Evolutionary conservation across 805 yeast species (phyloP).

Genomic region (Hanseniaspora jakobsenii): DNA sequence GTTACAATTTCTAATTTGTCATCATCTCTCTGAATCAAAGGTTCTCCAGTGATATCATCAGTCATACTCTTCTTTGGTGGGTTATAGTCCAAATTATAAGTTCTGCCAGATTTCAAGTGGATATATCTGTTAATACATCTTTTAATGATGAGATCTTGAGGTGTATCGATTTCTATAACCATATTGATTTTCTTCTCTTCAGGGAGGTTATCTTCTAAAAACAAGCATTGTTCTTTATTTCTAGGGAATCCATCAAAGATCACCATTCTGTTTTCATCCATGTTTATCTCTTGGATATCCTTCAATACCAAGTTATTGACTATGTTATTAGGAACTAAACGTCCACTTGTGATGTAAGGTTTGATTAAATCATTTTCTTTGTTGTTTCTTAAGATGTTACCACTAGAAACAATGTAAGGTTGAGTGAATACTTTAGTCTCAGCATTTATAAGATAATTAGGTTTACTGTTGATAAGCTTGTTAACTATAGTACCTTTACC

Average conservation of each 20-base stretch:
- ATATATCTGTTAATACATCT: conserved; percentile 80
- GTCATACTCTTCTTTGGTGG: conserved; percentile 74
- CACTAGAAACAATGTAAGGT: conserved; percentile 58
- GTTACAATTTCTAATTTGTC: conserved; percentile 67
- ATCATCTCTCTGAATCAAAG: conserved; percentile 65
- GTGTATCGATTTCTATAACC: conserved; percentile 80
- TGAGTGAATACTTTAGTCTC: conserved; percentile 24
- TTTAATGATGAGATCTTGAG: conserved; percentile 66
- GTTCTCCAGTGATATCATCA: conserved; percentile 87
- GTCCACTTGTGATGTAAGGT: conserved; percentile 46
- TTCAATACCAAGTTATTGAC: conserved; percentile 47
- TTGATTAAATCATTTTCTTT: conserved; percentile 44
- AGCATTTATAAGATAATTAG: not conserved
- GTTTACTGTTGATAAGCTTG: conserved; percentile 36
- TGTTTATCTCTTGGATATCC: conserved; percentile 22
- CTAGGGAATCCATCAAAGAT: conserved; percentile 87
- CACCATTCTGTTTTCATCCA: conserved; percentile 30
- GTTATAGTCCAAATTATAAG: conserved; percentile 73
- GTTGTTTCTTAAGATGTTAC: conserved; percentile 66
- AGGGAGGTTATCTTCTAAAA: conserved; percentile 37
- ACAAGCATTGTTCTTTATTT: conserved; percentile 58
- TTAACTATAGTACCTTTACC: conserved; percentile 89
- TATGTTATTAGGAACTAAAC: conserved; percentile 57
- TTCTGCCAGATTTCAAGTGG: conserved; percentile 73
- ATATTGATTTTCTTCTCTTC: conserved; percentile 41